A percentile compares a stretch with the other conserved stretches of the same genome.
Conservation (phyloP, 805 yeast species). For the Metschnikowia gelsemii region DNA sequence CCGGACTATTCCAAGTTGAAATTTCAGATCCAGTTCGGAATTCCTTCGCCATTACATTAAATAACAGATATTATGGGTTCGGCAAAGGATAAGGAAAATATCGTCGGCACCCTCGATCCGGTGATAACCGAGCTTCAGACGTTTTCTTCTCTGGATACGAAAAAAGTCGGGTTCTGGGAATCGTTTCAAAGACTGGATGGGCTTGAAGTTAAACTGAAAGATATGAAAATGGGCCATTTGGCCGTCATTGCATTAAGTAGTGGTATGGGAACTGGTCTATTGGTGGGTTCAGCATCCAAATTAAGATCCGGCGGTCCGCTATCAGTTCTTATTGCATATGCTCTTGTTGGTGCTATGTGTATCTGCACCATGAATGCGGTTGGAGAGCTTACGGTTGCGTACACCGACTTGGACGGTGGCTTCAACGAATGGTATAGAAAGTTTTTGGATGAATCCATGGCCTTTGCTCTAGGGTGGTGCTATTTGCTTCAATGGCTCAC, state of each 20-base stretch:
- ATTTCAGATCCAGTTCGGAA: too few species aligned
- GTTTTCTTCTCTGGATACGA: too few species aligned
- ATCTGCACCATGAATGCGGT: slow-evolving; percentile 39
- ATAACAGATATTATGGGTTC: too few species aligned
- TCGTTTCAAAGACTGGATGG: slow-evolving; percentile 18
- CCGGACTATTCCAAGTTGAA: too few species aligned
- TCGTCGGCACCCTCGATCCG: too few species aligned
- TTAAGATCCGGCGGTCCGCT: slow-evolving; percentile 28
- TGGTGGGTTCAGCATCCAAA: slow-evolving; percentile 41
- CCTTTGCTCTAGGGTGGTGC: slow-evolving; percentile 41
- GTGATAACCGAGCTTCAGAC: too few species aligned
- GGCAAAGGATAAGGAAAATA: too few species aligned
- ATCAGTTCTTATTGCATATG: slow-evolving; percentile 25
- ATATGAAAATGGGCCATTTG: slow-evolving; percentile 29
- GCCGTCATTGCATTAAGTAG: slow-evolving; percentile 35
- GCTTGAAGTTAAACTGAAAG: slow-evolving; percentile 13
- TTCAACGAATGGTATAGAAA: slow-evolving; percentile 30
- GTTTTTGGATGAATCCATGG: slow-evolving; percentile 38
- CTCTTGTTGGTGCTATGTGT: slow-evolving; percentile 28
- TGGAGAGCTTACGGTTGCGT: slow-evolving; percentile 58
- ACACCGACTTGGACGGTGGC: slow-evolving; percentile 47
- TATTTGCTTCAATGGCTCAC: slow-evolving; percentile 33
- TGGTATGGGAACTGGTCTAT: slow-evolving; percentile 44
- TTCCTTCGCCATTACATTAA: too few species aligned
- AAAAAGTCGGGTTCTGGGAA: slow-evolving; percentile 16